These are phyloP conservation scores for Allantophomopsis cytisporea DNA, from an alignment of 2,329 filamentous ascomycete species.

Conservation along the genomic window DNA sequence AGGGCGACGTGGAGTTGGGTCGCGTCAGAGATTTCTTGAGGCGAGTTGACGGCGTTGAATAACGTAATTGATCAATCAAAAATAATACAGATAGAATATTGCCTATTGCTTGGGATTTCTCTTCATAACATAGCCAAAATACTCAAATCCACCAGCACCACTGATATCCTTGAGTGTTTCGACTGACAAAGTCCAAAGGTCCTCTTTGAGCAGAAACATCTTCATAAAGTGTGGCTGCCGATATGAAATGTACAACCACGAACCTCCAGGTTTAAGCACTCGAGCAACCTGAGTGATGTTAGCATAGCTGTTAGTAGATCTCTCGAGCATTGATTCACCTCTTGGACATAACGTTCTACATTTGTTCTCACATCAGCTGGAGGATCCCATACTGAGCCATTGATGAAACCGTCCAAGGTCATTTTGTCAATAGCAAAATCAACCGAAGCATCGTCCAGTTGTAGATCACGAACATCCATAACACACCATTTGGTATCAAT, in stretches of 20 bases:
- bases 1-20: constrained; percentile 59
- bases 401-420: constrained; percentile 40
- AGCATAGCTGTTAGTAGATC: background rate
- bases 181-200: constrained; percentile 28
- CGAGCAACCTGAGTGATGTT: constrained; percentile 23
- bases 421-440: constrained; percentile 45
- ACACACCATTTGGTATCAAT: constrained; percentile 25
- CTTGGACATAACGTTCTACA: constrained; percentile 30
- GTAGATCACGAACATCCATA: constrained; percentile 37
- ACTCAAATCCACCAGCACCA: constrained; percentile 31
- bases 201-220: constrained; percentile 27
- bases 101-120: background rate
- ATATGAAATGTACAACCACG: constrained; percentile 38
- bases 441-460: constrained; percentile 25
- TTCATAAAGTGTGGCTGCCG: constrained; percentile 39
- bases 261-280: constrained; percentile 30
- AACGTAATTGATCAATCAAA: background rate
- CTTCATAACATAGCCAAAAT: constrained; percentile 29
- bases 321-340: constrained; percentile 20
- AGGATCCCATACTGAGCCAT: constrained; percentile 37
- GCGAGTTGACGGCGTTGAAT: constrained; percentile 47
- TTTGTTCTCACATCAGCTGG: constrained; percentile 33
- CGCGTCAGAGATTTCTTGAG: constrained; percentile 68
- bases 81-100: too few relatives aligned
- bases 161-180: constrained; percentile 24